Evolutionary conservation across 2,329 filamentous ascomycete species (phyloP).

Genomic region (Alternaria brassicicola): DNA sequence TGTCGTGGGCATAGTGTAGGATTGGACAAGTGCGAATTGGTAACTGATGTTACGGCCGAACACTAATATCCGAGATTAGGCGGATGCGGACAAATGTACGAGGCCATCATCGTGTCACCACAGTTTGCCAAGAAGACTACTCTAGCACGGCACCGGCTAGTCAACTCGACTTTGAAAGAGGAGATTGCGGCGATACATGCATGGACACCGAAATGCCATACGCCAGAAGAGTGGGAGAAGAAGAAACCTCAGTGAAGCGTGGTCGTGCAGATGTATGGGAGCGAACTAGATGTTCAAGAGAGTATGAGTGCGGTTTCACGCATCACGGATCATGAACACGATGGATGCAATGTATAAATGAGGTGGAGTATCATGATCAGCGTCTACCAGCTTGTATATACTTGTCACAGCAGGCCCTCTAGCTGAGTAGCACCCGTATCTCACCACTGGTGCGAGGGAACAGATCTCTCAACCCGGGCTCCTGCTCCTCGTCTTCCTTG

Average conservation of each 20-base stretch:
- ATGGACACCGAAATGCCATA: conserved; percentile 94
- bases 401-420: conserved; percentile 16
- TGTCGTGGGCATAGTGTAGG: background rate
- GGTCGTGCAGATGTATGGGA: background rate
- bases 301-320: background rate
- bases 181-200: conserved; percentile 93
- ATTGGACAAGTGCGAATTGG: background rate
- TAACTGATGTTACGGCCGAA: background rate
- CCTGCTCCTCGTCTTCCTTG: conserved; percentile 48
- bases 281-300: background rate
- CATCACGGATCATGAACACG: background rate
- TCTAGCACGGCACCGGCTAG: conserved; percentile 83
- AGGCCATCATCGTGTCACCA: conserved; percentile 68
- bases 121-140: conserved; percentile 64
- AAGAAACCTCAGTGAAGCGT: conserved; percentile 54
- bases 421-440: conserved; percentile 68
- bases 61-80: conserved; percentile 53
- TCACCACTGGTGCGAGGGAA: conserved; percentile 70
- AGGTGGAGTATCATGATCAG: background rate
- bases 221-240: conserved; percentile 85
- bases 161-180: conserved; percentile 80
- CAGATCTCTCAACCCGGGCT: conserved; percentile 57
- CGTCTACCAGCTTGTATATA: background rate
- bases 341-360: background rate
- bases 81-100: conserved; percentile 73